Evolutionary conservation across 108 stramenopile genomes (phyloP), one percentile per base, ranked within the genome.

Genomic region (Nitzschia sp.): DNA sequence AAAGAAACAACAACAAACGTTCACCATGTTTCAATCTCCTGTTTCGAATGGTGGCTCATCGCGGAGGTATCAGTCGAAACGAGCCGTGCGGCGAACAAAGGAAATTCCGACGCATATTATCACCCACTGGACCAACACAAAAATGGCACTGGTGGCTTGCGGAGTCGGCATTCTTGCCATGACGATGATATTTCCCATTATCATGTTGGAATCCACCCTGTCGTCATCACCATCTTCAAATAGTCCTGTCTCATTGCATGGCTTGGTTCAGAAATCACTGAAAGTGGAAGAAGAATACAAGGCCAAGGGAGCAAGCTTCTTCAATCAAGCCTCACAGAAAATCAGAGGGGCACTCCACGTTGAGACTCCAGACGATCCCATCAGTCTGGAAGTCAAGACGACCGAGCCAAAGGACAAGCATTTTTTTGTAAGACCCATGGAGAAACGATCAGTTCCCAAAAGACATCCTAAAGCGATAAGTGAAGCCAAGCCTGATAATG

Each of bases 181-280:
- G 63, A 69, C 68, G 6, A 62, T 47, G 6, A 13, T 76, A 19
- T 13, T 76, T 19, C 75, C 75, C 6, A 69, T 76, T 15, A 26
- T 76, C 11, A 48, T 76, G 22, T 45, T 76, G 28, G 75, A 69
- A 38, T 54, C 68, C 17, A 59, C 62, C 15, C 8, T 45, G 44
- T 19, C 38, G 2, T 31, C 64, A 66, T 11, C 41, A 19, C 17
- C 35, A 22, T 8, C 31, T 3, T 58, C 58, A 5, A 13, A 13
- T 0, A 25, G 38, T 9, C 8, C 38, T 1, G 53, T 59, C 22
- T 69, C 68, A 2, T 57, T 69, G 2, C 45, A 69, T 47, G 29
- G 31, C 1, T 25, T 69, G 45, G n/a, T 69, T 8, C 9, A 58
- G 16, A 69, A 59, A 34, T 58, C 68, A 0, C 19, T 38, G 0